These are phyloP conservation scores for Aspergillus incahuasiensis DNA, from an alignment of 495 filamentous ascomycete genomes.

Conservation along the genomic window DNA sequence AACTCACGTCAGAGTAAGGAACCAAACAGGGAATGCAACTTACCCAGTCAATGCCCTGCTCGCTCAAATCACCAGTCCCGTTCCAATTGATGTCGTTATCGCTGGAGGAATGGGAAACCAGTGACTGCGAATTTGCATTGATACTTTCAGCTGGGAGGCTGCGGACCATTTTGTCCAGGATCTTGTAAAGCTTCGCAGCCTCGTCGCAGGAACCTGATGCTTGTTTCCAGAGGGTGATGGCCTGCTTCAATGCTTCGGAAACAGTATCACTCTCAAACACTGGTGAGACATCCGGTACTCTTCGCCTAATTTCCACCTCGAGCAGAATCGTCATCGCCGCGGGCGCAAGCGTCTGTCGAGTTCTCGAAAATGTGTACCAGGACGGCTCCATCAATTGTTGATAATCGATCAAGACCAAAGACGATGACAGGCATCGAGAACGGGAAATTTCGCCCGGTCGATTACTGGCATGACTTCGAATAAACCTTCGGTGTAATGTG, in stretches of 20 bases:
- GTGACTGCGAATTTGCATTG: neutral
- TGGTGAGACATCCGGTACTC: neutral
- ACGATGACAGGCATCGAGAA: slow-evolving; percentile 4
- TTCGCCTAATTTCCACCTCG: slow-evolving; percentile 4
- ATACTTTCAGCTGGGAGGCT: neutral
- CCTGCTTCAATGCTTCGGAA: neutral
- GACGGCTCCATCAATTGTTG: neutral
- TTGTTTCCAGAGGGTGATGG: neutral
- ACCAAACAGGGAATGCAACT: neutral
- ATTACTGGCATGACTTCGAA: neutral
- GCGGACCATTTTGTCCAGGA: neutral
- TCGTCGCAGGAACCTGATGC: neutral
- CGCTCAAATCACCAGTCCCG: neutral
- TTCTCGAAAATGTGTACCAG: slow-evolving; percentile 6
- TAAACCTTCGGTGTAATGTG: slow-evolving; percentile 8
- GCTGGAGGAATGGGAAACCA: neutral
- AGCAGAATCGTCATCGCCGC: slow-evolving; percentile 6
- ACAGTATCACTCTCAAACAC: neutral
- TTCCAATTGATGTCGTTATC: neutral
- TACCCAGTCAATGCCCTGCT: neutral
- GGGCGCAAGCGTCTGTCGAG: slow-evolving; percentile 4
- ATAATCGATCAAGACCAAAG: neutral
- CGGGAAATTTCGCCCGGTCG: neutral
- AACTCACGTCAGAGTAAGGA: neutral
- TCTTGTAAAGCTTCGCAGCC: neutral